These are phyloP conservation scores for Salix suchowensis DNA, from an alignment of 345 rosid genomes.

Conservation along the genomic window DNA sequence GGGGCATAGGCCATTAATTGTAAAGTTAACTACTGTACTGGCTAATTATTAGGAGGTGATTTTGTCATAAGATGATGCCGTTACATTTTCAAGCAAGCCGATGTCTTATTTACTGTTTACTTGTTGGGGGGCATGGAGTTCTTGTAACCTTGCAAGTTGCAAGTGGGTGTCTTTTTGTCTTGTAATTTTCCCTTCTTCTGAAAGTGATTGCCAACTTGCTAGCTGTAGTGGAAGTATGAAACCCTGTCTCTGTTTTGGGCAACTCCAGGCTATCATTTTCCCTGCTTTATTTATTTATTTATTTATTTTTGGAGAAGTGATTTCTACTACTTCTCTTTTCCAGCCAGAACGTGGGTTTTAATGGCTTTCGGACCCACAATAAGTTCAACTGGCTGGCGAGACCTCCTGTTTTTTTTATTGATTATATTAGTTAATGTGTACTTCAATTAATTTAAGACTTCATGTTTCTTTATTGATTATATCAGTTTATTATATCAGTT, in stretches of 20 bases:
- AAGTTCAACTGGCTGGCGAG: not conserved
- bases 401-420: not conserved
- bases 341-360: not conserved
- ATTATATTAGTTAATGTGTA: too few species aligned
- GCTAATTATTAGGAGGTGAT: not conserved
- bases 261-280: not conserved
- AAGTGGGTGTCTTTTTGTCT: too few species aligned
- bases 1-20: not conserved
- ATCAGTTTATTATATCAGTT: too few species aligned
- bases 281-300: not conserved
- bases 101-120: not conserved
- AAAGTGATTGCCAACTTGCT: too few species aligned
- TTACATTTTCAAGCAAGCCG: not conserved
- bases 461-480: too few species aligned
- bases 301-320: not conserved
- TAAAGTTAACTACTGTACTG: not conserved
- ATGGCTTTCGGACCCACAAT: conserved; percentile 10
- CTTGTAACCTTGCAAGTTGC: not conserved
- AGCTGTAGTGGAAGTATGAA: too few species aligned
- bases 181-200: too few species aligned
- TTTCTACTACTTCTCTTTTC: not conserved
- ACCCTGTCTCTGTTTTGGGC: too few species aligned
- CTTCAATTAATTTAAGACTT: too few species aligned
- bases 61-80: not conserved
- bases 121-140: not conserved